Conservation (phyloP, 345 rosid genomes). For the Populus tremula region DNA sequence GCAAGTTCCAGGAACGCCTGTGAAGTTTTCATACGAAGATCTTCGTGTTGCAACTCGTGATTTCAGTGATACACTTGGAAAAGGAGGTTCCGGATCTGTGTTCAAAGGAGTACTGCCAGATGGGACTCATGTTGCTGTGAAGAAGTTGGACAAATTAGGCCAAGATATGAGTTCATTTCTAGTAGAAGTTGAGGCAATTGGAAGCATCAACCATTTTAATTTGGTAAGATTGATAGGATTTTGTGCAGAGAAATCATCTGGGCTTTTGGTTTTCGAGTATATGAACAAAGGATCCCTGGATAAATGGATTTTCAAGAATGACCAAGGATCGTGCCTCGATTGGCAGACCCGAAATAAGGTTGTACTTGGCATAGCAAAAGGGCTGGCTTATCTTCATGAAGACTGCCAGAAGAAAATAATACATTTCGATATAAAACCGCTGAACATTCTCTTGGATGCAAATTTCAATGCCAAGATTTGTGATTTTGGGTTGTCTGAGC, state of each 20-base stretch:
- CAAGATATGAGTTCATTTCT: constrained; percentile 59
- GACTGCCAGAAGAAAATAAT: constrained; percentile 9
- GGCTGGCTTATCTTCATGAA: constrained; percentile 14
- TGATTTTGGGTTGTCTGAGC: constrained; percentile 16
- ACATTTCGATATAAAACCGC: constrained; percentile 16
- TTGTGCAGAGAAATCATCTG: constrained; percentile 8
- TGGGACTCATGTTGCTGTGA: constrained; percentile 75
- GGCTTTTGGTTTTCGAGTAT: constrained; percentile 15
- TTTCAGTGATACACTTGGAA: constrained; percentile 55
- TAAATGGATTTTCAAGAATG: constrained; percentile 6
- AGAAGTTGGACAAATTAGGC: constrained; percentile 67
- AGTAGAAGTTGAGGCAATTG: constrained; percentile 66
- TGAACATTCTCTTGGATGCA: constrained; percentile 6
- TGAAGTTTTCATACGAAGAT: constrained; percentile 56
- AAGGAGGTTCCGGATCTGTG: constrained; percentile 77
- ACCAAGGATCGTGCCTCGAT: not conserved
- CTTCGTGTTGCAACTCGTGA: constrained; percentile 50
- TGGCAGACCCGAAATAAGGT: constrained; percentile 12
- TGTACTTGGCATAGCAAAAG: not conserved
- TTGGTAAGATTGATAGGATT: constrained; percentile 22
- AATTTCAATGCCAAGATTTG: constrained; percentile 14
- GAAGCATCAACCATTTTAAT: constrained; percentile 60
- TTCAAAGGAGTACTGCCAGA: constrained; percentile 62
- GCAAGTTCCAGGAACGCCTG: constrained; percentile 23
- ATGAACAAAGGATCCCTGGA: constrained; percentile 21